These are phyloP conservation scores for Polygonum aviculare DNA, from an alignment of 148 eudicot genomes.

Conservation along the genomic window DNA sequence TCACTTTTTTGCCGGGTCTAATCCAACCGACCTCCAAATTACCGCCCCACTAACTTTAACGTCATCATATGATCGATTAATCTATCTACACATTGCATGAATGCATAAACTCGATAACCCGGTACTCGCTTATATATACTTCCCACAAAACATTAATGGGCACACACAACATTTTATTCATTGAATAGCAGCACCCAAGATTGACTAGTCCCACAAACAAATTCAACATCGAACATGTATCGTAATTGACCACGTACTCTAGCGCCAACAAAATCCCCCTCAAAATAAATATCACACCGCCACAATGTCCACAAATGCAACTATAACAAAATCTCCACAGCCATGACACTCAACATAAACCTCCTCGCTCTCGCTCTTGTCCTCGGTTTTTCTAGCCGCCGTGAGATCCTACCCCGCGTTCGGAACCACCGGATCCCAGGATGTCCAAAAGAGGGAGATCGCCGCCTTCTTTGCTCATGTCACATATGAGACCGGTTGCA, in stretches of 20 bases:
- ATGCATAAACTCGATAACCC: too few relatives aligned
- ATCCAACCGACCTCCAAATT: too few relatives aligned
- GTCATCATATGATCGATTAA: too few relatives aligned
- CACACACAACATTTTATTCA: too few relatives aligned
- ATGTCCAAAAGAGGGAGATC: constrained; percentile 20
- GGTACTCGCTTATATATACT: too few relatives aligned
- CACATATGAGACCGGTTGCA: constrained; percentile 27
- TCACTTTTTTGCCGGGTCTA: too few relatives aligned
- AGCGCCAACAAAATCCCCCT: not conserved
- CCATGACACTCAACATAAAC: not conserved
- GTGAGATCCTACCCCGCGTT: constrained; percentile 10
- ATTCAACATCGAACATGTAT: too few relatives aligned
- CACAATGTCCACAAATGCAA: not conserved
- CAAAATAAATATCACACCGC: not conserved
- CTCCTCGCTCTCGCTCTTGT: not conserved
- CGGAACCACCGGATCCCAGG: constrained; percentile 20
- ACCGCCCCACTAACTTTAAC: too few relatives aligned
- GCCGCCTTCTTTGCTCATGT: constrained; percentile 28
- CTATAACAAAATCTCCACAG: not conserved
- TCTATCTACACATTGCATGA: too few relatives aligned
- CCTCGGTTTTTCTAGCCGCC: constrained; percentile 17
- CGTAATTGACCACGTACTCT: not conserved
- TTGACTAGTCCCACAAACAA: too few relatives aligned
- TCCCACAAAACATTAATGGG: too few relatives aligned
- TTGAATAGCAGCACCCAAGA: too few relatives aligned